Base-by-base conservation (phyloP, 2,329 filamentous ascomycete species). In the Beauveria medogensis region DNA sequence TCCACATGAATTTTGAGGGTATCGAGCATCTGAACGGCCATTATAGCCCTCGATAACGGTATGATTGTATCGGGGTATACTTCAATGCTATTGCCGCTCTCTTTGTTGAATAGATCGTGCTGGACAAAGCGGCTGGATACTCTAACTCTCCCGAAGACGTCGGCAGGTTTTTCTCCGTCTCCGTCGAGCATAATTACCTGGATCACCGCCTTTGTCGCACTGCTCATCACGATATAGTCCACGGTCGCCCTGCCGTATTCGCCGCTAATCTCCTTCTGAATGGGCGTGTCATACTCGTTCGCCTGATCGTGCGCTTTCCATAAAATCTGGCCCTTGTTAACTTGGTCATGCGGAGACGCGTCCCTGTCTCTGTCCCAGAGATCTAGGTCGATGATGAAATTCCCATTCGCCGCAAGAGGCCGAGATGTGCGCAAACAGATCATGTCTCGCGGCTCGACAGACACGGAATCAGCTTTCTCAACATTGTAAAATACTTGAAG, bases 101-200 rank as follows among this genome's bases (percentile, higher is more conserved):
- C n/a, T 14, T 40, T 52, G 28, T 40, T 52, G 50, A 52, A 52
- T 6, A 52, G 30, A 10, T 52, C 50, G 34, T 57, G 37, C 22
- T 63, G 44, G 30, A 30, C 61, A 22, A 30, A 51, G 16, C 28
- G 18, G 26, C 28, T 63, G 2, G 24, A 22, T 3, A 37, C 51
- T 4, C 12, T 28, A 10, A 63, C 50, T 5, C 18, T 51, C 5
- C 61, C 61, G 9, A 28, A 60, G 20, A 63, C 44, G 37, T 63
- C 50, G 44, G 57, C 57, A 16, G 61, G 61, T 3, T 53, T 26
- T 52, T 63, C 61, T 10, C 28, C 37, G 46, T 63, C 61, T n/a
- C 61, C 61, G 37, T 63, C 44, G 44, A 63, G 22, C 30, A 63
- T n/a, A 6, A 54, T 47, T 4, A 63, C 43, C 37, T 63, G 12